Conservation (phyloP, 768 basidiomycete species). For the Tremella fuciformis region DNA sequence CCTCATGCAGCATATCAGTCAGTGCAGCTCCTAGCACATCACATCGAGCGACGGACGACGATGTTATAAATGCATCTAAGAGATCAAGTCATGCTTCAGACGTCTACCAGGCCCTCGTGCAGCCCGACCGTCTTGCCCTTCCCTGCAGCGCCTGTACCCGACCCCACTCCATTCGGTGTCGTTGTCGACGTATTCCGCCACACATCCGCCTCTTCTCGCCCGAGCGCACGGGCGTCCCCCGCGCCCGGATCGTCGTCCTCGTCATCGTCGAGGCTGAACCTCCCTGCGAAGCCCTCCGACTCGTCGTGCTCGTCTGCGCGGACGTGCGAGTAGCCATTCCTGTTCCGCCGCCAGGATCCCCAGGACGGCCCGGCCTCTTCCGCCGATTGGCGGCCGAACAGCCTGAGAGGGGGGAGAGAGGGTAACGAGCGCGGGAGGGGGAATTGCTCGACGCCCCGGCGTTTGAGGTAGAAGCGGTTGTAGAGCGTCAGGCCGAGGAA, state of each 20-base stretch:
- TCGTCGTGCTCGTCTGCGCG: conserved; percentile 47
- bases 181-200: conserved; percentile 30
- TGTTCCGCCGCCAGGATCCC: conserved; percentile 31
- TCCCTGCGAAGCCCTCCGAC: conserved; percentile 44
- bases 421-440: conserved; percentile 54
- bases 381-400: neutral
- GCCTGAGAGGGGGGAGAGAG: conserved; percentile 5
- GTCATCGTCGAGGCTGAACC: conserved; percentile 49
- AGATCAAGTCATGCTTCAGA: conserved; percentile 15
- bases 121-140: conserved; percentile 18
- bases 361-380: neutral
- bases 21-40: too few relatives aligned
- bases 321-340: conserved; percentile 39
- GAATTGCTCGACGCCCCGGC: conserved; percentile 69
- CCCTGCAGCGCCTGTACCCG: conserved; percentile 1
- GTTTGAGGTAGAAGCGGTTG: conserved; percentile 71
- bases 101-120: conserved; percentile 40
- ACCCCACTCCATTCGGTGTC: conserved; percentile 9
- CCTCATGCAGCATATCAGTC: too few relatives aligned
- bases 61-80: too few relatives aligned
- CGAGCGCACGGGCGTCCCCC: conserved; percentile 38
- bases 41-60: too few relatives aligned
- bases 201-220: conserved; percentile 44
- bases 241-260: conserved; percentile 25
- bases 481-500: conserved; percentile 69